Evolutionary conservation across 257 asterid genomes (phyloP), one percentile per base, ranked within the genome.

Genomic region (Capsicum baccatum): DNA sequence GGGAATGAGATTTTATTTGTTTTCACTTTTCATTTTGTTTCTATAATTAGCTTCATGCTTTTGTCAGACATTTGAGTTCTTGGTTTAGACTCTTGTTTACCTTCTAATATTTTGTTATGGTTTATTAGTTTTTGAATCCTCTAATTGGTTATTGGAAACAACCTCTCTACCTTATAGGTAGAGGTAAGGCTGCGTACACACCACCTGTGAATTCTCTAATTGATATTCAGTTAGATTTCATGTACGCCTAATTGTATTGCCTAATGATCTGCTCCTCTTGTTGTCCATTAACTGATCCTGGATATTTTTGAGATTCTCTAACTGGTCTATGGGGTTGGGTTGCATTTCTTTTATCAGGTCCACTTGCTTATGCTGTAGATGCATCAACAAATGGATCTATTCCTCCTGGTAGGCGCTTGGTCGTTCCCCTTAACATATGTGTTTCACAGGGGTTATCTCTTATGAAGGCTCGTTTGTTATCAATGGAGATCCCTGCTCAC

Each of bases 401-500:
- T 86, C 92, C 89, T 80, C 98, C 99, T 57, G 99, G 99, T 64
- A 94, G 99, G 87, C 97, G 98, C 73, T 86, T 95, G 88, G 90
- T 93, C 71, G 88, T 97, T 89, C 98, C 98, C 87, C 85, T 97
- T 85, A 97, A 92, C 87, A 89, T 97, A 86, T 94, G 97, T 84
- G 97, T 97, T 47, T 82, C 92, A 79, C 97, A 90, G 90, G 97
- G 99, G 50, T 87, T 97, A 80, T 94, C 97, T 57, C 93, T 95
- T 85, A 95, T 95, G 58, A 97, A 95, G 87, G 98, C 98, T 83
- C 98, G 99, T 83, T 83, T 97, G 90, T 91, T 97, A 57, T 95
- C 99, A 26, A 95, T 97, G 99, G 99, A 97, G 84, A 95, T 97
- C 85, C 99, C 99, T 74, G 98, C 98, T 39, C 94, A 91, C 21